These are phyloP conservation scores for Planoprotostelium fungivorum DNA, from an alignment of 78 protist genomes.

Conservation along the genomic window DNA sequence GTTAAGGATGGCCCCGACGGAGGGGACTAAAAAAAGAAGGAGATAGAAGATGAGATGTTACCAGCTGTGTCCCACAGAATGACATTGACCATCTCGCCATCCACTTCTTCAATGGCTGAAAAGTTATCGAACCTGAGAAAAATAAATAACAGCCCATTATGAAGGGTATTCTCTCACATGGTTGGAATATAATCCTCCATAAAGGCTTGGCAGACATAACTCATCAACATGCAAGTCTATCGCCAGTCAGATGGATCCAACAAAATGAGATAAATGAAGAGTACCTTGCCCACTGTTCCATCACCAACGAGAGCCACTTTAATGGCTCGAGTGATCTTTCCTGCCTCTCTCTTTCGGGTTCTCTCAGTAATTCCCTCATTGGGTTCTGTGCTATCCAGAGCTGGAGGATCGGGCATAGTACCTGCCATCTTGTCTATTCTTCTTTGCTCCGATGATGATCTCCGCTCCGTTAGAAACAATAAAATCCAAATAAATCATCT, in stretches of 20 bases:
- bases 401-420: neutral
- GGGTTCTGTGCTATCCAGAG: neutral
- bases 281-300: conserved; percentile 8
- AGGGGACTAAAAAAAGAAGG: neutral
- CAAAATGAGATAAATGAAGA: conserved; percentile 1
- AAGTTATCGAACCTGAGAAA: conserved; percentile 46
- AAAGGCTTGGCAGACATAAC: conserved; percentile 65
- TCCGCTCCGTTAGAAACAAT: no score
- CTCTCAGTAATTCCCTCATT: conserved; percentile 17
- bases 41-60: neutral
- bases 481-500: no score
- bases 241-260: conserved; percentile 28
- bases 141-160: neutral
- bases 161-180: neutral
- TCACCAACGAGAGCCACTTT: conserved; percentile 37
- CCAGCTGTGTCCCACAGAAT: conserved; percentile 42
- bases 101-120: conserved; percentile 66
- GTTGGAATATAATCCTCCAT: conserved; percentile 49
- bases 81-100: conserved; percentile 60
- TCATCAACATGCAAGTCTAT: conserved; percentile 53
- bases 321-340: conserved; percentile 45
- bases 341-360: conserved; percentile 62
- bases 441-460: no score
- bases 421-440: no score
- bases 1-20: neutral